A percentile compares a stretch with the other conserved stretches of the same genome.
Conservation (phyloP, 2,329 filamentous ascomycete genomes). For the Fusarium illudens region DNA sequence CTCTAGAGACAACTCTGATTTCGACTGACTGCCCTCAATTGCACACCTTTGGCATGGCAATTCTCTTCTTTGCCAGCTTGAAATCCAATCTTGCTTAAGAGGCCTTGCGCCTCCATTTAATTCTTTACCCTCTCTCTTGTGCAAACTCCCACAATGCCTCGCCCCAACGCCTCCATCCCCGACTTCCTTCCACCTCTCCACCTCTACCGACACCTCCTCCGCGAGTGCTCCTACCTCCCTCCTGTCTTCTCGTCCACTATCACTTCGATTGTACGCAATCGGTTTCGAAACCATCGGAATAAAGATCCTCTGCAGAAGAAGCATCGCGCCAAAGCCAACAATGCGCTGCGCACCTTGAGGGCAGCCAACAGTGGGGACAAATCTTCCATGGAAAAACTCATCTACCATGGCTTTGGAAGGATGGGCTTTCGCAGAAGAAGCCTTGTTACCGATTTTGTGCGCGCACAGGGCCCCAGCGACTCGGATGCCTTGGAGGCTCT, state of each 20-base stretch:
- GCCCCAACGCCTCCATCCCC: constrained; percentile 39
- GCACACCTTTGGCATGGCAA: not conserved
- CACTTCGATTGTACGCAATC: constrained; percentile 52
- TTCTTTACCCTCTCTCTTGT: not conserved
- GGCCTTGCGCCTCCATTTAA: constrained; percentile 15
- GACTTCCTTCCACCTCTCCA: constrained; percentile 40
- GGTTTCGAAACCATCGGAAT: constrained; percentile 55
- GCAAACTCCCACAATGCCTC: constrained; percentile 40
- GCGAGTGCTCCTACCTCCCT: constrained; percentile 68
- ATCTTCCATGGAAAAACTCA: constrained; percentile 56
- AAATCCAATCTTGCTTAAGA: not conserved
- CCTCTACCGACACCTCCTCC: constrained; percentile 67
- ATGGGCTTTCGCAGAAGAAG: constrained; percentile 59
- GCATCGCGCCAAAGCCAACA: constrained; percentile 53
- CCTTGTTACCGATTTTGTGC: constrained; percentile 54
- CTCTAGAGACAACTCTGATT: not conserved
- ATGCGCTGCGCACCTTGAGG: constrained; percentile 57
- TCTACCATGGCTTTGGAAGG: constrained; percentile 62
- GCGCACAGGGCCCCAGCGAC: constrained; percentile 49
- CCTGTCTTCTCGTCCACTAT: constrained; percentile 57
- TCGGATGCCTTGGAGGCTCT: constrained; percentile 52
- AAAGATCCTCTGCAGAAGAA: constrained; percentile 41
- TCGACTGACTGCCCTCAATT: not conserved
- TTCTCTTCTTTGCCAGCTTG: not conserved
- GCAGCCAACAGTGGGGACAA: constrained; percentile 63